Conservation (phyloP, 176 grass and related monocot species). For the Melocanna baccifera region DNA sequence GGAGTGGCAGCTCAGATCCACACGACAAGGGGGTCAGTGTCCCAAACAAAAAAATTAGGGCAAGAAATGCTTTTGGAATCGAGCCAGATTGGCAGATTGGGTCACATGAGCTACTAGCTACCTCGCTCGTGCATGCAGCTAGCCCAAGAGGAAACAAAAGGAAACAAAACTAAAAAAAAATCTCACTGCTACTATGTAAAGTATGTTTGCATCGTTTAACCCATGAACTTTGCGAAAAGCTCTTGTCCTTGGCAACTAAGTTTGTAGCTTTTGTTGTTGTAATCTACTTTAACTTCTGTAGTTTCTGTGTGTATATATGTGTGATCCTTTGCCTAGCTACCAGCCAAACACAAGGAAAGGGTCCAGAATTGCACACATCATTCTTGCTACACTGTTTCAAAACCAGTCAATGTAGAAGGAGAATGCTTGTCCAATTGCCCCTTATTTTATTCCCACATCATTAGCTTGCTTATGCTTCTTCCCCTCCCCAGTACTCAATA, state of each 20-base stretch:
- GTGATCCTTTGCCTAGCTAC: slow-evolving; percentile 23
- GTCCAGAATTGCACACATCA: slow-evolving; percentile 21
- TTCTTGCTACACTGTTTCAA: slow-evolving; percentile 40
- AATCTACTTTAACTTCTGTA: slow-evolving; percentile 23
- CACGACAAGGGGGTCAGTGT: slow-evolving; percentile 56
- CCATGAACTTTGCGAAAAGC: slow-evolving; percentile 43
- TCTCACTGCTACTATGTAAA: slow-evolving; percentile 47
- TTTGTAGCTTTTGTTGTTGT: slow-evolving; percentile 15
- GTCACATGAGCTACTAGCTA: slow-evolving; percentile 50
- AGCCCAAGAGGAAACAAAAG: slow-evolving; percentile 10
- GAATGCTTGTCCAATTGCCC: slow-evolving; percentile 67
- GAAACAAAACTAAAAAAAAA: slow-evolving; percentile 24
- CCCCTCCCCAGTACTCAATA: slow-evolving; percentile 19
- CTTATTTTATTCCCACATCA: slow-evolving; percentile 53
- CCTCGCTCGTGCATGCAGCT: slow-evolving; percentile 33
- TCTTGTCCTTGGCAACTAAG: slow-evolving; percentile 15
- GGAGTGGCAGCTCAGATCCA: slow-evolving; percentile 62
- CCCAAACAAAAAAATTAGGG: slow-evolving; percentile 10
- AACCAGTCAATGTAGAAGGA: slow-evolving; percentile 67
- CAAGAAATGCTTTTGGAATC: slow-evolving; percentile 49
- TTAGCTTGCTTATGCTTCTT: slow-evolving; percentile 33
- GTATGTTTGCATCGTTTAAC: slow-evolving; percentile 31
- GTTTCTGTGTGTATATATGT: slow-evolving; percentile 15
- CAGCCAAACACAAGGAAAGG: slow-evolving; percentile 22
- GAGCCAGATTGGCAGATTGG: slow-evolving; percentile 53